A percentile compares a stretch with the other conserved stretches of the same genome.
These are phyloP conservation scores for Podaxis sp. DNA, from an alignment of 768 basidiomycete genomes.

Conservation along the genomic window DNA sequence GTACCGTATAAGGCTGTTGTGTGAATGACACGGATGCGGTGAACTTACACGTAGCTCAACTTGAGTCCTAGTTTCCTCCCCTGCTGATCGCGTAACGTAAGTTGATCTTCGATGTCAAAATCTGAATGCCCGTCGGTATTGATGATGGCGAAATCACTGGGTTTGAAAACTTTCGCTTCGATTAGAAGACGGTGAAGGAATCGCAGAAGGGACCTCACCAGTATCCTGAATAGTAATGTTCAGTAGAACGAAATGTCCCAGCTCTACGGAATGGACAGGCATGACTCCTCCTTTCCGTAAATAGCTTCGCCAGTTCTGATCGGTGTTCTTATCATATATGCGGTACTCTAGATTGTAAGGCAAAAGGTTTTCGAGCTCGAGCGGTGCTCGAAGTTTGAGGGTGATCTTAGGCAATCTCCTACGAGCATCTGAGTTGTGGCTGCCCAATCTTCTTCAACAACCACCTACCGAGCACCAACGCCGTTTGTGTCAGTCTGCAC, in stretches of 20 bases:
- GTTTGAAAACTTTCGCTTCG: constrained; percentile 64
- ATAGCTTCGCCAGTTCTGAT: constrained; percentile 94
- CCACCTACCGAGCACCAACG: constrained; percentile 45
- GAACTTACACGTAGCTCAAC: constrained; percentile 84
- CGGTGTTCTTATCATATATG: constrained; percentile 94
- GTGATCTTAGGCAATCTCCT: constrained; percentile 85
- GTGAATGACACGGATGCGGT: neutral
- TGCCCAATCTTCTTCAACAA: neutral
- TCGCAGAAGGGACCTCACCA: constrained; percentile 38
- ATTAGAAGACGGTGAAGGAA: neutral
- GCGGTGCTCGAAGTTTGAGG: constrained; percentile 83
- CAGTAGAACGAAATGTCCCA: constrained; percentile 83
- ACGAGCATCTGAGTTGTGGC: constrained; percentile 1
- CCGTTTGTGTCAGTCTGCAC: constrained; percentile 66
- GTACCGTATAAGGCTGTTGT: neutral
- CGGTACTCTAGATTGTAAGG: constrained; percentile 94
- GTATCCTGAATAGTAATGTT: constrained; percentile 92
- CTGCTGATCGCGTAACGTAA: constrained; percentile 68
- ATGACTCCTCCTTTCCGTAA: constrained; percentile 89
- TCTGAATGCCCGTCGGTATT: constrained; percentile 90
- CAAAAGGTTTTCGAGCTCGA: constrained; percentile 93
- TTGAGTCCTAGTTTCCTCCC: constrained; percentile 76
- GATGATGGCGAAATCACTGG: constrained; percentile 97
- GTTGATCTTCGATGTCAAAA: constrained; percentile 71
- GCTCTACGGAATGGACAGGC: constrained; percentile 94